Conservation (phyloP, 1,284 basidiomycete genomes). For the Malassezia dermatis region DNA sequence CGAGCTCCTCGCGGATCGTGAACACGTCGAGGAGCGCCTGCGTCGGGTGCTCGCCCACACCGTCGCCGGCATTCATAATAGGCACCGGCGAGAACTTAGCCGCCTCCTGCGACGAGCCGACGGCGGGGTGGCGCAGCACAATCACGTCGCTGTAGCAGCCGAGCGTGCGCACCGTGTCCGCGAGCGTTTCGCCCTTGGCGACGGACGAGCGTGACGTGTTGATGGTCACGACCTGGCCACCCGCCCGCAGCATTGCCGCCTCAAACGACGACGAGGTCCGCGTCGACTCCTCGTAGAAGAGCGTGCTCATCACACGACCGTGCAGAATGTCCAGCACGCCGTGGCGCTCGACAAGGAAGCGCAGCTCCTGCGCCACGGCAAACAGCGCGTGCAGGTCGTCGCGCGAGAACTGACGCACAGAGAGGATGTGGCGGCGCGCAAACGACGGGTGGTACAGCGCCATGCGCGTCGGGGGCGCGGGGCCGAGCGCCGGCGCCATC, state of each 20-base stretch:
- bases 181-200: constrained; percentile 82
- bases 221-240: constrained; percentile 83
- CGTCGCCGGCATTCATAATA: constrained; percentile 92
- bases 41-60: constrained; percentile 92
- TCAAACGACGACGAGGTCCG: constrained; percentile 83
- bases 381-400: constrained; percentile 89
- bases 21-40: constrained; percentile 74
- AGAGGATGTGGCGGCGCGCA: constrained; percentile 73
- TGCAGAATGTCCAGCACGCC: constrained; percentile 80
- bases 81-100: constrained; percentile 93
- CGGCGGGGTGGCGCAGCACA: constrained; percentile 83
- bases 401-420: constrained; percentile 84
- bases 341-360: constrained; percentile 81
- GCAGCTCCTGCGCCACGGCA: constrained; percentile 91
- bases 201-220: constrained; percentile 75
- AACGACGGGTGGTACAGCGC: constrained; percentile 54
- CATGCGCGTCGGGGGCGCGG: constrained; percentile 21
- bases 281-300: constrained; percentile 97
- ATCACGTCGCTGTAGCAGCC: constrained; percentile 93
- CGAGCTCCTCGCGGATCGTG: constrained; percentile 93
- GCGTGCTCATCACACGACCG: constrained; percentile 81
- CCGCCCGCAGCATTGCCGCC: constrained; percentile 95
- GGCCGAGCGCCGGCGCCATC: neutral
- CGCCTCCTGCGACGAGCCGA: constrained; percentile 62
- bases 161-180: constrained; percentile 86